Percentiles rank a stretch among this genome's conserved stretches.
Conservation (phyloP, 2,329 filamentous ascomycete genomes). For the Stromatinia cepivora region DNA sequence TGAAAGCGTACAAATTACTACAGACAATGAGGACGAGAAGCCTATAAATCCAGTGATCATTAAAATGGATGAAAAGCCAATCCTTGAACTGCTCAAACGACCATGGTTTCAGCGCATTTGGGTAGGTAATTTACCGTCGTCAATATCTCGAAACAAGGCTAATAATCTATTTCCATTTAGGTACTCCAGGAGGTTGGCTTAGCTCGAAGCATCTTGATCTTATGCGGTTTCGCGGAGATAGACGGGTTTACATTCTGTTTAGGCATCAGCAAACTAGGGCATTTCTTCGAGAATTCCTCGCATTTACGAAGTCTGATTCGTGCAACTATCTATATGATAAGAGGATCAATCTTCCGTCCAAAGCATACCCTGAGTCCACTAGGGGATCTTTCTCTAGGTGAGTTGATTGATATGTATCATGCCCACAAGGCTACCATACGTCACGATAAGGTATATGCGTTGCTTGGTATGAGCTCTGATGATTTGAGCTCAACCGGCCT, state of each 20-base stretch:
- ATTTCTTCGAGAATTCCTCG: not conserved
- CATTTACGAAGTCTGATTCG: not conserved
- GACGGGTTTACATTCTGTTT: not conserved
- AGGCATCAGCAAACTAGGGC: not conserved
- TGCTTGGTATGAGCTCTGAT: conserved; percentile 9
- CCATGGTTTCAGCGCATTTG: conserved; percentile 27
- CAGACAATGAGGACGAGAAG: not conserved
- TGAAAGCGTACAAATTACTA: conserved; percentile 7
- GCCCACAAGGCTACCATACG: not conserved
- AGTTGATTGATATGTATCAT: not conserved
- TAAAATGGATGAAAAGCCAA: not conserved
- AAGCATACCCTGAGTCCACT: not conserved
- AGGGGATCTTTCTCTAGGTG: not conserved
- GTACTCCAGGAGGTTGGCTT: not conserved
- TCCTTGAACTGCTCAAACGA: conserved; percentile 17
- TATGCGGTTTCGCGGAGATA: no score
- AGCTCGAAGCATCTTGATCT: not conserved
- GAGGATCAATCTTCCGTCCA: not conserved
- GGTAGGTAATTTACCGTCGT: not conserved
- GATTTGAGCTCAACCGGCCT: not conserved
- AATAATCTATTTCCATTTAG: not conserved
- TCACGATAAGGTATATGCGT: conserved; percentile 1
- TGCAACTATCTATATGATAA: not conserved
- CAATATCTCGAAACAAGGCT: not conserved
- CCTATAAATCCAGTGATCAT: not conserved